Evolutionary conservation across 2,329 filamentous ascomycete species (phyloP).

Genomic region (Berkeleyomyces basicola): DNA sequence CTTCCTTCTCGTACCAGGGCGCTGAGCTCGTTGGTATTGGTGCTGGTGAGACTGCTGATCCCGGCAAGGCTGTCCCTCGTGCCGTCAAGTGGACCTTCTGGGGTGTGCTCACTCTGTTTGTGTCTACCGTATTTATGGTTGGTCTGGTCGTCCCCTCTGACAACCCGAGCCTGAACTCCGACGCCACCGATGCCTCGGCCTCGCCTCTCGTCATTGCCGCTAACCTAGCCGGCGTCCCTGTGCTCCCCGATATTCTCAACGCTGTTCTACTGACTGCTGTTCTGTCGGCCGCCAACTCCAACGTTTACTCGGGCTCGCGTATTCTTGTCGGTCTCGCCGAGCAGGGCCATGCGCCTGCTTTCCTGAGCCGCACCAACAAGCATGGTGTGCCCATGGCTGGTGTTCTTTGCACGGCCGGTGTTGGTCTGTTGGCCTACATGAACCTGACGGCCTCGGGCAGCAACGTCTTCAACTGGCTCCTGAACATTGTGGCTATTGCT

Average conservation of each 20-base stretch:
- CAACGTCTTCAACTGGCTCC: constrained; percentile 53
- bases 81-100: constrained; percentile 63
- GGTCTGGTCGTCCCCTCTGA: constrained; percentile 53
- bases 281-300: constrained; percentile 61
- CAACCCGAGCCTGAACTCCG: constrained; percentile 35
- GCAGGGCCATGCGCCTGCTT: constrained; percentile 43
- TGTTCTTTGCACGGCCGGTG: constrained; percentile 32
- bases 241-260: constrained; percentile 57
- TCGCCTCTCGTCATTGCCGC: constrained; percentile 49
- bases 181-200: constrained; percentile 40
- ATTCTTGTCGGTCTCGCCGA: constrained; percentile 50
- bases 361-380: constrained; percentile 42
- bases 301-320: constrained; percentile 56
- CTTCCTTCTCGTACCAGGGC: constrained; percentile 55
- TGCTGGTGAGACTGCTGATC: constrained; percentile 61
- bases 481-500: constrained; percentile 52
- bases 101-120: constrained; percentile 55
- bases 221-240: constrained; percentile 43
- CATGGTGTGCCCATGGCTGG: constrained; percentile 47
- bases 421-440: constrained; percentile 50
- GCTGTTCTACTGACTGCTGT: constrained; percentile 63
- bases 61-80: constrained; percentile 51
- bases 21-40: constrained; percentile 62
- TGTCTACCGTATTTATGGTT: constrained; percentile 50
- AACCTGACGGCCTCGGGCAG: constrained; percentile 43